These are phyloP conservation scores for Waltergamsia citrina DNA, from an alignment of 2,329 filamentous ascomycete genomes.

Conservation along the genomic window DNA sequence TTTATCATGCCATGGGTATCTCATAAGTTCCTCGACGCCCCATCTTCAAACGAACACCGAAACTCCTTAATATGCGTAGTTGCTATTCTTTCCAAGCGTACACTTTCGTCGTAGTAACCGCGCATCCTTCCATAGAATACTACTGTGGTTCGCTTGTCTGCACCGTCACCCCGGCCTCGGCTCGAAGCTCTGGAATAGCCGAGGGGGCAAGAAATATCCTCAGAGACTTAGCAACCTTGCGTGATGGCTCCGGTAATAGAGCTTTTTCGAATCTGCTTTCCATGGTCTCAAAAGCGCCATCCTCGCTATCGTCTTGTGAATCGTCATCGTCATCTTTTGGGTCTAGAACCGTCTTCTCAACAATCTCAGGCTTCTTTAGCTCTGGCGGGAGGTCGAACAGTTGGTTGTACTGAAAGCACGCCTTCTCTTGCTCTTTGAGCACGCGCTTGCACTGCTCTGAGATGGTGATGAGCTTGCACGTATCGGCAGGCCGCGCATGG, in stretches of 20 bases:
- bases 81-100: not conserved
- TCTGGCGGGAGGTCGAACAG: conserved; percentile 37
- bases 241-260: conserved; percentile 32
- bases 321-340: conserved; percentile 11
- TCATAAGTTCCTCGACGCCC: not conserved
- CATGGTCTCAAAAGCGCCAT: conserved; percentile 47
- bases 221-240: conserved; percentile 42
- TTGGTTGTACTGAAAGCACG: conserved; percentile 49
- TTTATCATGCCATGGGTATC: not conserved
- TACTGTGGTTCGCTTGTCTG: conserved; percentile 28
- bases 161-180: conserved; percentile 32
- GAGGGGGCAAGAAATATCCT: conserved; percentile 48
- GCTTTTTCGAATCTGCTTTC: conserved; percentile 46
- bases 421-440: conserved; percentile 32
- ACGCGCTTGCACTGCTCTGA: conserved; percentile 55
- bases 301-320: conserved; percentile 21
- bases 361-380: conserved; percentile 16
- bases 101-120: not conserved
- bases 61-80: not conserved
- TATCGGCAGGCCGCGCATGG: conserved; percentile 38
- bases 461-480: conserved; percentile 59
- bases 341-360: conserved; percentile 33
- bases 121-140: not conserved
- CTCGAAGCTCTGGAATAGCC: conserved; percentile 45
- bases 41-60: not conserved